Percentiles rank a stretch among this genome's conserved stretches.
phyloP scores from a whole-genome alignment of 108 stramenopile species.

The Fistulifera pelliculosa region DNA sequence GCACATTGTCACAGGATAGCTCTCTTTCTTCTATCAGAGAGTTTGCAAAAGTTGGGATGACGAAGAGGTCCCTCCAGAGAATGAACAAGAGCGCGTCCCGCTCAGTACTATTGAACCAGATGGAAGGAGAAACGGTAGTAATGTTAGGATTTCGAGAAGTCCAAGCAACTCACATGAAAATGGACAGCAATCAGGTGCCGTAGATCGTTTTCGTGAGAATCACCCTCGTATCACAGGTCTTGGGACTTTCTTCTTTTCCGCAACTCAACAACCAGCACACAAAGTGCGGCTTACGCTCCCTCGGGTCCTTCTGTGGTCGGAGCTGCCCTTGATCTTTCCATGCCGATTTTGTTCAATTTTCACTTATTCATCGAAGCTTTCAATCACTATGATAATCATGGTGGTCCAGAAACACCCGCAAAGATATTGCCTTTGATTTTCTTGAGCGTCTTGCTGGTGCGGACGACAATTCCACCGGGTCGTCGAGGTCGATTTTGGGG shows the following conservation, averaged over 20 bases:
- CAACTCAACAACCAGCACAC: constrained; percentile 18
- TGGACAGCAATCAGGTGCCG: neutral
- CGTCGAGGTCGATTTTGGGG: constrained; percentile 64
- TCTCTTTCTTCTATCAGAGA: constrained; percentile 6
- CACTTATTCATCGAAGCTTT: constrained; percentile 74
- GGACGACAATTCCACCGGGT: constrained; percentile 58
- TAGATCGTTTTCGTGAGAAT: constrained; percentile 30
- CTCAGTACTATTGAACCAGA: constrained; percentile 1
- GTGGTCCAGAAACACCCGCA: constrained; percentile 38
- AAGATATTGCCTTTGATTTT: constrained; percentile 76
- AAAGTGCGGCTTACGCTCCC: constrained; percentile 70
- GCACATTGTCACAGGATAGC: neutral
- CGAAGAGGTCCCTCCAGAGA: neutral
- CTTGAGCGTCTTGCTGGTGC: constrained; percentile 57
- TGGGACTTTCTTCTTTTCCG: constrained; percentile 40
- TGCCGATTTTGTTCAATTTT: constrained; percentile 85
- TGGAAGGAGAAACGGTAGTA: neutral
- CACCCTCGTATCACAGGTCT: constrained; percentile 30
- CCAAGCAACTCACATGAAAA: neutral
- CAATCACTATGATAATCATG: constrained; percentile 42
- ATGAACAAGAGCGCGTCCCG: constrained; percentile 4
- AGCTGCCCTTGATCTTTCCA: constrained; percentile 70
- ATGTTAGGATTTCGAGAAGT: neutral
- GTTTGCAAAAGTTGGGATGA: constrained; percentile 15
- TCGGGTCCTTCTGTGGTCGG: constrained; percentile 76